Evolutionary conservation across 495 filamentous ascomycete species (phyloP).

Genomic region (Aspergillus saccharolyticus): DNA sequence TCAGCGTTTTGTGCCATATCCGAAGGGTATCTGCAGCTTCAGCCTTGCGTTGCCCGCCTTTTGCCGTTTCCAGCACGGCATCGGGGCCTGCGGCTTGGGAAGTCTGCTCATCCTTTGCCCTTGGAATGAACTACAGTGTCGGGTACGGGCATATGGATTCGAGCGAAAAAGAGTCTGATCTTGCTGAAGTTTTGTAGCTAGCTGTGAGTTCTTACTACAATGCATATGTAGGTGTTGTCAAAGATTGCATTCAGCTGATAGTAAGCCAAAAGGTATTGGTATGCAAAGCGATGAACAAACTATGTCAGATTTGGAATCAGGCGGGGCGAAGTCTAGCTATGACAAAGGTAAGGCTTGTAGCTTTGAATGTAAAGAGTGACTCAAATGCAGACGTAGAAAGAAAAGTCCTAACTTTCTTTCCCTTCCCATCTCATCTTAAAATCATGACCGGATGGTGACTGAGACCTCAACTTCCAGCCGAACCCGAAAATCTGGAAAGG

Average conservation of each 20-base stretch:
- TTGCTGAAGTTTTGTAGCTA: not conserved
- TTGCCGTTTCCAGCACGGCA: not conserved
- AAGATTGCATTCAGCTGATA: not conserved
- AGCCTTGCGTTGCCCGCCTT: not conserved
- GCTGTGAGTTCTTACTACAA: no score
- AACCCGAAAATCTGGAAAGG: not conserved
- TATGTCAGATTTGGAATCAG: not conserved
- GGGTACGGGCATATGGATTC: not conserved
- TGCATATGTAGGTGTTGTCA: not conserved
- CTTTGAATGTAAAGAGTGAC: not conserved
- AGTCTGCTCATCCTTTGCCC: not conserved
- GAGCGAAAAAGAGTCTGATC: no score
- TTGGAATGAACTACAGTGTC: not conserved
- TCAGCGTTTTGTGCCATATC: not conserved
- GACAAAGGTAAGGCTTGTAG: not conserved
- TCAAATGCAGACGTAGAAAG: not conserved
- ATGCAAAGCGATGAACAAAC: not conserved
- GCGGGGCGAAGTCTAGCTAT: not conserved
- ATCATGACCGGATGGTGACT: not conserved
- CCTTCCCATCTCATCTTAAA: not conserved
- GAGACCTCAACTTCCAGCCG: not conserved
- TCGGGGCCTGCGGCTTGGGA: not conserved
- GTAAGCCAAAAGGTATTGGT: no score
- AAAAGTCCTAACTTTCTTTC: not conserved
- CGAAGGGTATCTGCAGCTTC: conserved; percentile 1